A percentile compares a stretch with the other conserved stretches of the same genome.
These are phyloP conservation scores for Suillus lakei DNA, from an alignment of 768 basidiomycete species.

Conservation along the genomic window DNA sequence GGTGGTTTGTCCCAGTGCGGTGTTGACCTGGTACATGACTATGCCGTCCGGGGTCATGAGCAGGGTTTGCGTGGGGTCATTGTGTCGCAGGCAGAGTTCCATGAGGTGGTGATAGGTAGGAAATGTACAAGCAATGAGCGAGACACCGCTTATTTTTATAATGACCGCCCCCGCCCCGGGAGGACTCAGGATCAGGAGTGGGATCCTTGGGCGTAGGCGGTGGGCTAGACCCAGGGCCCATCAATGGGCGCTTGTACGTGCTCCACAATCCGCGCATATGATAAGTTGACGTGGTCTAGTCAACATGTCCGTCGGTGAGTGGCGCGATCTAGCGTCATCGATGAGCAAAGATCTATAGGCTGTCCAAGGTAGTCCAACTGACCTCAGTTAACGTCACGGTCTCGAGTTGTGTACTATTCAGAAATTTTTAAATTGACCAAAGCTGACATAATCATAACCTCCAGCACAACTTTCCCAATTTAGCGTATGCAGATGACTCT, in stretches of 20 bases:
- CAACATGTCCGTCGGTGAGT: neutral
- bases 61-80: slow-evolving; percentile 43
- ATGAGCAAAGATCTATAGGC: neutral
- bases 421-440: neutral
- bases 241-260: neutral
- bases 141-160: neutral
- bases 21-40: slow-evolving; percentile 39
- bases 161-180: neutral
- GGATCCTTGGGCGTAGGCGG: neutral
- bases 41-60: slow-evolving; percentile 39
- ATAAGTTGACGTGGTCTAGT: neutral
- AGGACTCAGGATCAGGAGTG: neutral
- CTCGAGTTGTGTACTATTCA: neutral
- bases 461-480: neutral
- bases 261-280: neutral
- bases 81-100: slow-evolving; percentile 26
- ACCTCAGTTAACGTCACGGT: too few relatives aligned
- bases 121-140: neutral
- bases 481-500: neutral
- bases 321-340: neutral
- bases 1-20: slow-evolving; percentile 19
- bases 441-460: neutral
- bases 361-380: too few relatives aligned
- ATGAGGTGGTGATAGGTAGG: neutral
- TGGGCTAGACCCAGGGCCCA: slow-evolving; percentile 1